phyloP scores from a whole-genome alignment of 345 rosid species.

The Gossypium anomalum region DNA sequence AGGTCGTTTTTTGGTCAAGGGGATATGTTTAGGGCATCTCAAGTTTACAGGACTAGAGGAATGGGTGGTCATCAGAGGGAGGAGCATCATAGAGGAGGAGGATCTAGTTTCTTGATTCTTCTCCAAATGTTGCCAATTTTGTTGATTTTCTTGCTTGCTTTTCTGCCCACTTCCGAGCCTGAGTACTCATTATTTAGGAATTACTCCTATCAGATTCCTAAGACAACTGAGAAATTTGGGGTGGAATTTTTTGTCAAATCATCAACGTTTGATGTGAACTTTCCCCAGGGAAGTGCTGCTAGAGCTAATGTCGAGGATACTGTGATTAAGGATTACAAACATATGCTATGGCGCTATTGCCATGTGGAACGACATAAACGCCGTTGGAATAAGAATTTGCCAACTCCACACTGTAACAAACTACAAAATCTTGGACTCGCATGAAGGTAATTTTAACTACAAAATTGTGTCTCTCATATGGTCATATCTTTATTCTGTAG shows the following conservation, averaged over 20 bases:
- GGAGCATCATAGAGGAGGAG: conserved; percentile 40
- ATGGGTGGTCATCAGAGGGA: conserved; percentile 36
- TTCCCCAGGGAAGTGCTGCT: conserved; percentile 61
- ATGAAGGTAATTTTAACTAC: conserved; percentile 38
- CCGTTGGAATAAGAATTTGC: conserved; percentile 72
- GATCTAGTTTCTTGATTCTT: conserved; percentile 46
- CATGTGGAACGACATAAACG: conserved; percentile 68
- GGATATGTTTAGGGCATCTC: conserved; percentile 42
- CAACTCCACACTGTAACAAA: conserved; percentile 69
- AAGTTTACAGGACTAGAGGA: conserved; percentile 47
- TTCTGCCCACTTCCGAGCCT: conserved; percentile 67
- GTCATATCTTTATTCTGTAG: not conserved
- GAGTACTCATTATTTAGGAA: conserved; percentile 64
- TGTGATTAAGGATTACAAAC: conserved; percentile 67
- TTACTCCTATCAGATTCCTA: conserved; percentile 50
- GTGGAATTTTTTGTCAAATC: conserved; percentile 72
- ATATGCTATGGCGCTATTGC: conserved; percentile 65
- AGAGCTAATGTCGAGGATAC: conserved; percentile 57
- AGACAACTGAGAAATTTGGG: conserved; percentile 62
- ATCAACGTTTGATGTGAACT: conserved; percentile 56
- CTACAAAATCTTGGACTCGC: conserved; percentile 56
- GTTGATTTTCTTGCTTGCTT: conserved; percentile 71
- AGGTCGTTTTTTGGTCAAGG: conserved; percentile 64
- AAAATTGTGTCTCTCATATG: not conserved
- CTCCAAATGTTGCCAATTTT: conserved; percentile 71